Evolutionary conservation across 2,329 filamentous ascomycete species (phyloP), one percentile per base, ranked within the genome.

Genomic region (Pestalotiopsis sp.): DNA sequence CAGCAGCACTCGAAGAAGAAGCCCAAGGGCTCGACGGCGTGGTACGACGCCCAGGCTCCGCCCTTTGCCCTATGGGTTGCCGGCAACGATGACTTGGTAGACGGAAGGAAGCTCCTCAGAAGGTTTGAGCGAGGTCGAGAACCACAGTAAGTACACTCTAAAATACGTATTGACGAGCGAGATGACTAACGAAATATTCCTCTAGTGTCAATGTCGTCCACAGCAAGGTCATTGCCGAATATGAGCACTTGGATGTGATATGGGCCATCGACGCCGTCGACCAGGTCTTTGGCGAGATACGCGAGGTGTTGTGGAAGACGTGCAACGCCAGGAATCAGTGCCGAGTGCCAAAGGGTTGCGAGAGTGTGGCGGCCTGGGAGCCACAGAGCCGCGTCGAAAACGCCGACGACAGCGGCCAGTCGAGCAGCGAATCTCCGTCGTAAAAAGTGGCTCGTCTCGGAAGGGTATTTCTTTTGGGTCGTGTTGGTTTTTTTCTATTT

Each of bases 171-270:
- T 23, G 17, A 5, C 2, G 7, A 36, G 31, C 7, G 2, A 36
- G 6, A 36, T 36, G 6, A 36, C 31, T 9, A 36, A 36, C 31
- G 31, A 36, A 9, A 9, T 36, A 36, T 36, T 7, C 9, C 6
- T 36, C 27, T 36, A 52, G 45, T 75, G 93, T 97, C 9, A 84
- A 87, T 52, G 82, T 98, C 4, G 93, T 97, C 4, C 93, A 97
- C 80, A 87, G 88, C 71, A 97, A 93, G 77, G 84, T 97, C 25
- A 92, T 98, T 58, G 90, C 93, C 2, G 93, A 92, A 61, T 97
- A 97, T 78, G 95, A 98, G 81, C 95, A 98, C 80, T 86, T 98
- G 4, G 95, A 98, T 80, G 93, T 98, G 1, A 90, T 98, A 49
- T 98, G 95, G 95, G 94, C 95, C 0, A 93, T 98, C 85, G 94